A percentile compares a stretch with the other conserved stretches of the same genome.
Conservation (phyloP, 164 flowering plant genomes). For the Nelumbo lutea region DNA sequence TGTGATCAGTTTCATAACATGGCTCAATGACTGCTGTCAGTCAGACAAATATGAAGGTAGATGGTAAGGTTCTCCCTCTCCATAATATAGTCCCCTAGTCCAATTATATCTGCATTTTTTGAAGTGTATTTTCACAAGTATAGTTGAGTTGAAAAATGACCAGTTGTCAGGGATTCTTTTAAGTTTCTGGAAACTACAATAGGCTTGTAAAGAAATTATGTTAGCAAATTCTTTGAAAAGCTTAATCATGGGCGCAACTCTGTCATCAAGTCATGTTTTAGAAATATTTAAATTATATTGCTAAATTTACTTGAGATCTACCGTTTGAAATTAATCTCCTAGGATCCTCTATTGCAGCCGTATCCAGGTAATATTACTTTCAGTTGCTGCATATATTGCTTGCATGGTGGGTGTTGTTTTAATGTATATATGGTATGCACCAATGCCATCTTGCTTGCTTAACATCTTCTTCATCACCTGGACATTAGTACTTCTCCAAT, state of each 20-base stretch:
- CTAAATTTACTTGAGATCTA: too few relatives aligned
- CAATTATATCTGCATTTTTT: neutral
- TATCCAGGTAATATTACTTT: conserved; percentile 50
- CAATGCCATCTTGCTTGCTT: conserved; percentile 57
- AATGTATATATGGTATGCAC: conserved; percentile 91
- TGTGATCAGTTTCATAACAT: conserved; percentile 76
- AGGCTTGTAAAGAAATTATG: neutral
- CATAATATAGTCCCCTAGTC: neutral
- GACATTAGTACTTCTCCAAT: conserved; percentile 78
- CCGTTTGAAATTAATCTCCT: conserved; percentile 9
- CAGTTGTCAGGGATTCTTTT: too few relatives aligned
- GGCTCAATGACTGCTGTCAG: conserved; percentile 65
- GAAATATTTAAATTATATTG: neutral
- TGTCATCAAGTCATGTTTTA: neutral
- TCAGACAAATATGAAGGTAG: conserved; percentile 52
- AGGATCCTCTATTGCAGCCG: conserved; percentile 50
- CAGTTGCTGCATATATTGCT: conserved; percentile 54
- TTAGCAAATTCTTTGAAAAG: neutral
- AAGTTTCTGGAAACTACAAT: too few relatives aligned
- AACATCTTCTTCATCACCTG: conserved; percentile 86
- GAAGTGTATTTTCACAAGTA: neutral
- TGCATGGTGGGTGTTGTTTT: conserved; percentile 67
- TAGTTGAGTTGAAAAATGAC: neutral
- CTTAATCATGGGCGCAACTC: neutral
- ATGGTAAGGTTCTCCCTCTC: conserved; percentile 51